A percentile compares a stretch with the other conserved stretches of the same genome.
Evolutionary conservation across 768 basidiomycete species (phyloP).

Genomic region (Amanita pallidorosea): DNA sequence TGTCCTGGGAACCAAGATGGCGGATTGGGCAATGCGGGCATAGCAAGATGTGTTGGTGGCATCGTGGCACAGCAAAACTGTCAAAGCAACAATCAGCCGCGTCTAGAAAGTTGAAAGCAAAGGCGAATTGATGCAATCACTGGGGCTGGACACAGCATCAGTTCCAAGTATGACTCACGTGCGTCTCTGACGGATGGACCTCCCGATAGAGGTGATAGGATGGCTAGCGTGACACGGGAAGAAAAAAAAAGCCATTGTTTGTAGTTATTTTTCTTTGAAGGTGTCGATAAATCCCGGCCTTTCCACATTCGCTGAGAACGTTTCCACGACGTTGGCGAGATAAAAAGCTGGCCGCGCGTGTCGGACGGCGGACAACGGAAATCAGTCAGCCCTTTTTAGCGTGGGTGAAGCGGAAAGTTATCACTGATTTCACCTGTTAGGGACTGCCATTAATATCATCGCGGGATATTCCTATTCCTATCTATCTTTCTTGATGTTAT

Average conservation of each 20-base stretch:
- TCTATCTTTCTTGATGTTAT: not conserved
- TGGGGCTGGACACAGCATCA: not conserved
- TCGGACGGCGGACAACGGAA: not conserved
- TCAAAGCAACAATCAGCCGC: not conserved
- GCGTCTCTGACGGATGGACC: not conserved
- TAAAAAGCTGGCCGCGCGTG: not conserved
- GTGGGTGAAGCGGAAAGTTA: not conserved
- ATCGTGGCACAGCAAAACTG: conserved; percentile 13
- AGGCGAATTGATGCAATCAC: not conserved
- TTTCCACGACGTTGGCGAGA: conserved; percentile 2
- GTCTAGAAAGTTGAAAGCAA: not conserved
- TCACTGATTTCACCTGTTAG: not conserved
- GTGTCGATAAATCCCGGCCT: conserved; percentile 3
- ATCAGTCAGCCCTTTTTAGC: not conserved
- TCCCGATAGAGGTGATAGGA: not conserved
- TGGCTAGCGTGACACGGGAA: not conserved
- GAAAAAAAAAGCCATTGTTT: not conserved
- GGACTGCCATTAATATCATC: not conserved
- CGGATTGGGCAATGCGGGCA: conserved; percentile 46
- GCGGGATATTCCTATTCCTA: conserved; percentile 4
- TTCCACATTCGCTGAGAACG: not conserved
- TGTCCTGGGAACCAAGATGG: conserved; percentile 96
- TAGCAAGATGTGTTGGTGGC: conserved; percentile 24
- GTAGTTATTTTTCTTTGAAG: not conserved
- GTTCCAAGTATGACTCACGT: not conserved